These are phyloP conservation scores for Salvia hispanica DNA, from an alignment of 257 asterid species.

Conservation along the genomic window DNA sequence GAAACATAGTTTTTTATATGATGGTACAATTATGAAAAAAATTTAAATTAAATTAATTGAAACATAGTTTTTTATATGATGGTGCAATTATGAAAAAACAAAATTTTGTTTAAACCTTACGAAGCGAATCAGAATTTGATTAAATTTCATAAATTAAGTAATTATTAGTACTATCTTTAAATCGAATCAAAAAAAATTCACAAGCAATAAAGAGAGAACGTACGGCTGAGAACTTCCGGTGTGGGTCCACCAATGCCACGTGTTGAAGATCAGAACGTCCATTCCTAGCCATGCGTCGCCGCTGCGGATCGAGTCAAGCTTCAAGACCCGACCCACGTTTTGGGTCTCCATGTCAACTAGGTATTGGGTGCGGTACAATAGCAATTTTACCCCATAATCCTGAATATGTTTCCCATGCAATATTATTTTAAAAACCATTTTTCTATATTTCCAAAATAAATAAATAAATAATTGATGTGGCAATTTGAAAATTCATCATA, in stretches of 20 bases:
- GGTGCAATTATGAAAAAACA: no score
- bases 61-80: no score
- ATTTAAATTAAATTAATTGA: neutral
- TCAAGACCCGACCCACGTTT: constrained; percentile 56
- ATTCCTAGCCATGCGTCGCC: constrained; percentile 79
- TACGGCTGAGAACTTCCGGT: constrained; percentile 78
- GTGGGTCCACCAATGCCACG: constrained; percentile 99
- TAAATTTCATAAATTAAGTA: no score
- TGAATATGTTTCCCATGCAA: constrained; percentile 22
- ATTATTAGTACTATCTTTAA: no score
- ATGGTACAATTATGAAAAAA: no score
- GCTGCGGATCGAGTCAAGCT: constrained; percentile 58
- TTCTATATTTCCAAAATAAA: neutral
- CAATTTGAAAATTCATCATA: no score
- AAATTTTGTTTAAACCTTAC: no score
- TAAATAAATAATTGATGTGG: no score
- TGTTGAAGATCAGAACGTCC: constrained; percentile 79
- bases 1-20: no score
- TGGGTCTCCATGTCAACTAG: constrained; percentile 69
- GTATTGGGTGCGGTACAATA: constrained; percentile 71
- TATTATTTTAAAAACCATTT: neutral
- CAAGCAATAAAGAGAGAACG: neutral
- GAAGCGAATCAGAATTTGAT: no score
- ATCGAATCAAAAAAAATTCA: no score
- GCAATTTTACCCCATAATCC: constrained; percentile 70